A percentile compares a stretch with the other conserved stretches of the same genome.
phyloP scores from a whole-genome alignment of 1,139 yeast species.

The Meyerozyma sp. region DNA sequence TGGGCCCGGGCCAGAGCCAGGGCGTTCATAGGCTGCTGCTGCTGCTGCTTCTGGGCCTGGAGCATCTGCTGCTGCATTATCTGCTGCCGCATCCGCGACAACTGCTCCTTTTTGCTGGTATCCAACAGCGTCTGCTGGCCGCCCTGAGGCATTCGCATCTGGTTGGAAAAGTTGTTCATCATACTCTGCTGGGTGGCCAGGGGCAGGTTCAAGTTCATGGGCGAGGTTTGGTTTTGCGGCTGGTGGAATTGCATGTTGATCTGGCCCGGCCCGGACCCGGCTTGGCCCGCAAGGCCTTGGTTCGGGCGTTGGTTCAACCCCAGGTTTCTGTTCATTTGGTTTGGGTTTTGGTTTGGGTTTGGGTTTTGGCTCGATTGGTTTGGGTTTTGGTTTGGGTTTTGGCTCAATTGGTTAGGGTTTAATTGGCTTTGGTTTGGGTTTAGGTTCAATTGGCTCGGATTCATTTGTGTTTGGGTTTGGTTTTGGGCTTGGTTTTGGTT shows the following conservation, averaged over 20 bases:
- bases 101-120: slow-evolving; percentile 17
- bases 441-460: neutral
- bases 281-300: neutral
- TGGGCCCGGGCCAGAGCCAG: slow-evolving; percentile 9
- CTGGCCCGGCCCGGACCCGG: neutral
- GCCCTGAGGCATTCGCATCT: neutral
- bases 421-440: neutral
- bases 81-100: slow-evolving; percentile 34
- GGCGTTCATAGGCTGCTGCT: slow-evolving; percentile 4
- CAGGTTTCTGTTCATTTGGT: neutral
- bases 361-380: neutral
- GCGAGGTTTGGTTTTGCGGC: neutral
- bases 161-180: neutral
- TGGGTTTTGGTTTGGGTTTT: neutral
- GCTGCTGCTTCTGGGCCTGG: slow-evolving; percentile 15
- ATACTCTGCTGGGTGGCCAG: neutral
- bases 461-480: neutral
- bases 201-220: neutral
- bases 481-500: neutral
- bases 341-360: neutral
- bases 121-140: slow-evolving; percentile 2
- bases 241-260: neutral
- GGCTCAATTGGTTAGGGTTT: neutral
- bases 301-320: neutral
- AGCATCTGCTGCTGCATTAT: slow-evolving; percentile 37